Conservation (phyloP, 2,329 filamentous ascomycete genomes). For the Lecanosticta acicola region DNA sequence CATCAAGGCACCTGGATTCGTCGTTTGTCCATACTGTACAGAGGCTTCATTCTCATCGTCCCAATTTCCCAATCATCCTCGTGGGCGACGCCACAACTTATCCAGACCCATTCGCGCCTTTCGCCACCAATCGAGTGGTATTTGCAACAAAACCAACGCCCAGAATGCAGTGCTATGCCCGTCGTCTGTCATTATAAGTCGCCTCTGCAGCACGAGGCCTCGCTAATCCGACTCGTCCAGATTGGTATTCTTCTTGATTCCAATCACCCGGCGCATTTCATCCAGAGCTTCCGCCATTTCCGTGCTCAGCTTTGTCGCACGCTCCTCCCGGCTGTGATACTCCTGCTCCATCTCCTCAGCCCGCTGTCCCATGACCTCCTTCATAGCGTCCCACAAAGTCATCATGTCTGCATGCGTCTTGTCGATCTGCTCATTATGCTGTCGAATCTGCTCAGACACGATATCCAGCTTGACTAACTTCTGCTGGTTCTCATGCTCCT, state of each 20-base stretch:
- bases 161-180: conserved; percentile 1
- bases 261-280: conserved; percentile 68
- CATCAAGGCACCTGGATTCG: not conserved
- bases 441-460: conserved; percentile 67
- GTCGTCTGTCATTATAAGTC: conserved; percentile 7
- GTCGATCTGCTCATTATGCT: conserved; percentile 57
- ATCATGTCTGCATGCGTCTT: conserved; percentile 59
- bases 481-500: conserved; percentile 49
- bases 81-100: conserved; percentile 3
- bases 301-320: conserved; percentile 53
- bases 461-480: conserved; percentile 54
- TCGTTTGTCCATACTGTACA: conserved; percentile 6
- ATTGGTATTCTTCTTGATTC: conserved; percentile 49
- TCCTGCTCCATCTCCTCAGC: conserved; percentile 55
- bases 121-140: not conserved
- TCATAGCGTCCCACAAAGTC: conserved; percentile 59
- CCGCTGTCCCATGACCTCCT: conserved; percentile 56
- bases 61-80: conserved; percentile 1
- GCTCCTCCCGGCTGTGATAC: conserved; percentile 52
- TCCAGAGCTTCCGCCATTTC: conserved; percentile 57
- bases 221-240: conserved; percentile 8
- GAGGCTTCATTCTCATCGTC: not conserved
- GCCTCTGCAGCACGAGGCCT: no score
- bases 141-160: not conserved
- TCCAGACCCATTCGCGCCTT: no score